Conservation (phyloP, 805 yeast genomes). For the Metschnikowia proteae region DNA sequence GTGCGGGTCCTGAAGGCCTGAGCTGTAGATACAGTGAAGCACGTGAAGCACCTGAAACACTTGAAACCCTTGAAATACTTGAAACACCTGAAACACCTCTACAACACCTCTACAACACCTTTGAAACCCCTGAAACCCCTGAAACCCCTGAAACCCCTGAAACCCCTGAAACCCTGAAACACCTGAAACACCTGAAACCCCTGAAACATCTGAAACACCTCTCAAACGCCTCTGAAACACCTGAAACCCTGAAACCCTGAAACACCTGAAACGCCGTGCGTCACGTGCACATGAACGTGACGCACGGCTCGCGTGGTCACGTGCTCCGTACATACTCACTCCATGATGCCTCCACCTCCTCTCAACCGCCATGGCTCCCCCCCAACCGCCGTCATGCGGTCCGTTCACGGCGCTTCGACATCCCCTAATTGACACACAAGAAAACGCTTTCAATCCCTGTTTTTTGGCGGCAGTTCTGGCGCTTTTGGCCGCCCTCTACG, state of each 20-base stretch:
- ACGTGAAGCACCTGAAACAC: too few species aligned
- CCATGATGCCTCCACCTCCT: neutral
- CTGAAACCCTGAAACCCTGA: neutral
- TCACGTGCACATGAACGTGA: neutral
- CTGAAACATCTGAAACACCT: neutral
- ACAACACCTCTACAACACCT: too few species aligned
- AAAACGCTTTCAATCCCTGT: slow-evolving; percentile 36
- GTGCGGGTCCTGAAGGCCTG: neutral
- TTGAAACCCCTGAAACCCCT: neutral
- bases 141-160: neutral
- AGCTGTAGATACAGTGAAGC: too few species aligned
- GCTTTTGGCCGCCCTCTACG: slow-evolving; percentile 9
- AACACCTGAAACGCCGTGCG: too few species aligned
- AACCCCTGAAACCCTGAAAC: neutral
- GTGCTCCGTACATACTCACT: neutral
- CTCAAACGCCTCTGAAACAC: too few species aligned
- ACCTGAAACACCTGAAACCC: neutral
- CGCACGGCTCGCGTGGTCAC: too few species aligned
- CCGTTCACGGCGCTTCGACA: slow-evolving; percentile 10
- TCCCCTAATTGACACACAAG: slow-evolving; percentile 24
- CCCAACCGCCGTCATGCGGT: slow-evolving; percentile 20
- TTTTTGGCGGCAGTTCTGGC: slow-evolving; percentile 20
- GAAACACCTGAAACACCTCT: too few species aligned
- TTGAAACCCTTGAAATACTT: too few species aligned
- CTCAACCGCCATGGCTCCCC: slow-evolving; percentile 7